Conservation (phyloP, 2,329 filamentous ascomycete genomes). For the Arthrobotrys musiformis region DNA sequence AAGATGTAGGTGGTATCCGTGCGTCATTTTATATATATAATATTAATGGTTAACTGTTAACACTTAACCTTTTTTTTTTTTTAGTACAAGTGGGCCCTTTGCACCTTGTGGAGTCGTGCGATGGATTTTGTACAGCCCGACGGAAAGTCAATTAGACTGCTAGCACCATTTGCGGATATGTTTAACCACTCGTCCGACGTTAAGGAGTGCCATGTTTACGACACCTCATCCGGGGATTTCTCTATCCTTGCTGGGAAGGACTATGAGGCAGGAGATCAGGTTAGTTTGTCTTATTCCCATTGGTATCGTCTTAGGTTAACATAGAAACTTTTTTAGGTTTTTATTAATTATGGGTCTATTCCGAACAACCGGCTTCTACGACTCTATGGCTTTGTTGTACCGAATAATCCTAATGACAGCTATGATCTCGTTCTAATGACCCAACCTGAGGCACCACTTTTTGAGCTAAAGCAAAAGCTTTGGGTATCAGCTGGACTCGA, state of each 20-base stretch:
- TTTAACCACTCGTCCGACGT: conserved; percentile 62
- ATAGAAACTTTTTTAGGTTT: conserved; percentile 59
- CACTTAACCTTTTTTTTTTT: conserved; percentile 53
- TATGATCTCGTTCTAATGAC: conserved; percentile 63
- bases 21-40: no score
- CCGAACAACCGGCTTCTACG: conserved; percentile 62
- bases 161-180: conserved; percentile 63
- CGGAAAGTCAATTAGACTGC: conserved; percentile 17
- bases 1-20: conserved; percentile 61
- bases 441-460: conserved; percentile 61
- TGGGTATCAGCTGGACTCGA: conserved; percentile 61
- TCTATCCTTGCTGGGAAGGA: conserved; percentile 59
- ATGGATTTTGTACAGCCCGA: conserved; percentile 60
- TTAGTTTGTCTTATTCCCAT: conserved; percentile 57
- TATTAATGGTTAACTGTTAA: conserved; percentile 9
- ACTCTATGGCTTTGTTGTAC: conserved; percentile 63
- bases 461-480: conserved; percentile 62
- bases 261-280: conserved; percentile 62
- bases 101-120: conserved; percentile 58
- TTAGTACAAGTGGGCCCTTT: conserved; percentile 63
- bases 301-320: conserved; percentile 1
- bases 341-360: conserved; percentile 61
- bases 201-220: conserved; percentile 62
- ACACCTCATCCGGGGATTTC: conserved; percentile 61
- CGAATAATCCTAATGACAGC: conserved; percentile 62